These are phyloP conservation scores for Paraglomus brasilianum DNA, from an alignment of 192 early-diverging fungal species.

Conservation along the genomic window DNA sequence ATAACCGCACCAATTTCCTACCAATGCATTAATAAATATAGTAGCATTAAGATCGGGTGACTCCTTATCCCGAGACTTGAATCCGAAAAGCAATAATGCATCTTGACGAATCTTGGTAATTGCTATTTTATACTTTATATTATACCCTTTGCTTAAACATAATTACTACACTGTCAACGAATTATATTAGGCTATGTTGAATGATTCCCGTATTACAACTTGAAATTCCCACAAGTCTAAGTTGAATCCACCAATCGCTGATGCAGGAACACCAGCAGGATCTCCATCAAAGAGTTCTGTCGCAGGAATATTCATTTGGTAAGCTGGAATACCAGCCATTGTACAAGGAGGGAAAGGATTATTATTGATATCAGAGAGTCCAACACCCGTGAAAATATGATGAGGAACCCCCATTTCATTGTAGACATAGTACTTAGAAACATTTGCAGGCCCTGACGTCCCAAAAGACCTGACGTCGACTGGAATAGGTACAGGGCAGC, in stretches of 20 bases:
- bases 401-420: slow-evolving; percentile 2
- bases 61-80: no score
- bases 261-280: not conserved
- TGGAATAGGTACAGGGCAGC: not conserved
- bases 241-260: no score
- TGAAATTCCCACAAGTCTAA: no score
- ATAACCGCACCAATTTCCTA: slow-evolving; percentile 1
- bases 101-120: slow-evolving; percentile 10
- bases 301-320: not conserved
- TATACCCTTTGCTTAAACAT: no score
- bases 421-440: not conserved
- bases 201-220: no score
- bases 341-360: not conserved
- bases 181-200: no score
- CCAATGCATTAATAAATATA: no score
- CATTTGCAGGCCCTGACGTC: not conserved
- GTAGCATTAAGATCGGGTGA: not conserved
- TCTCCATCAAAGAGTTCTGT: slow-evolving; percentile 1
- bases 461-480: not conserved
- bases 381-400: not conserved
- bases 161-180: no score
- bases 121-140: no score
- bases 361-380: not conserved
- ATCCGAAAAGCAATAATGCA: slow-evolving; percentile 11
- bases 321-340: not conserved